Evolutionary conservation across 148 eudicot genomes (phyloP).

Genomic region (Dysphania ambrosioides): DNA sequence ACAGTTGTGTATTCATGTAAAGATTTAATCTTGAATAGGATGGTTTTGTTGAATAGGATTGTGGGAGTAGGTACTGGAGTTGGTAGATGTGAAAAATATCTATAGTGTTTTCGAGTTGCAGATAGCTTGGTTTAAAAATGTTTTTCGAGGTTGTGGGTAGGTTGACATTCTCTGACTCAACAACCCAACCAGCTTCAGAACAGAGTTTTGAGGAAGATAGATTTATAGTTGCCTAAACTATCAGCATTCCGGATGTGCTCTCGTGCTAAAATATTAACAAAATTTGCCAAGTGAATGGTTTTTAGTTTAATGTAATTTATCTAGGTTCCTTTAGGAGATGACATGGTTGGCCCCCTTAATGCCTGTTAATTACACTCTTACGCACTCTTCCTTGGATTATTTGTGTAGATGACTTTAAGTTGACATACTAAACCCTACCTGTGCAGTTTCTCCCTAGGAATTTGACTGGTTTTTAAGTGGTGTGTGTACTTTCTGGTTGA

Average conservation of each 20-base stretch:
- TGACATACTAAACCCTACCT: constrained; percentile 23
- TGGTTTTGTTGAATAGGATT: background rate
- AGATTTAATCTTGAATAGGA: background rate
- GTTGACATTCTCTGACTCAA: background rate
- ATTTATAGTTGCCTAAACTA: background rate
- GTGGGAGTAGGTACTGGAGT: background rate
- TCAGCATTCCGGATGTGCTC: background rate
- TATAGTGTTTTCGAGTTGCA: background rate
- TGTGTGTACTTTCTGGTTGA: constrained; percentile 25
- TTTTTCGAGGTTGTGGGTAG: background rate
- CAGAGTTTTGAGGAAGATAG: background rate
- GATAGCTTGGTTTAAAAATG: background rate
- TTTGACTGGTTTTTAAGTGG: constrained; percentile 8
- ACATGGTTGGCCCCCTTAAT: background rate
- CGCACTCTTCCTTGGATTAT: constrained; percentile 1
- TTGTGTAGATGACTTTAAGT: background rate
- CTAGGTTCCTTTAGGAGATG: background rate
- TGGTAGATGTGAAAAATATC: background rate
- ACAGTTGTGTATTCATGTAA: background rate
- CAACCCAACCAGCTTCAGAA: background rate
- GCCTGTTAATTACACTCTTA: background rate
- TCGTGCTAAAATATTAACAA: background rate
- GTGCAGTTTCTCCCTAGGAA: constrained; percentile 21
- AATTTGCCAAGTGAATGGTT: background rate
- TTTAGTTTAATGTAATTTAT: background rate